Conservation (phyloP, 1,284 basidiomycete genomes). For the Microbotryum intermedium region DNA sequence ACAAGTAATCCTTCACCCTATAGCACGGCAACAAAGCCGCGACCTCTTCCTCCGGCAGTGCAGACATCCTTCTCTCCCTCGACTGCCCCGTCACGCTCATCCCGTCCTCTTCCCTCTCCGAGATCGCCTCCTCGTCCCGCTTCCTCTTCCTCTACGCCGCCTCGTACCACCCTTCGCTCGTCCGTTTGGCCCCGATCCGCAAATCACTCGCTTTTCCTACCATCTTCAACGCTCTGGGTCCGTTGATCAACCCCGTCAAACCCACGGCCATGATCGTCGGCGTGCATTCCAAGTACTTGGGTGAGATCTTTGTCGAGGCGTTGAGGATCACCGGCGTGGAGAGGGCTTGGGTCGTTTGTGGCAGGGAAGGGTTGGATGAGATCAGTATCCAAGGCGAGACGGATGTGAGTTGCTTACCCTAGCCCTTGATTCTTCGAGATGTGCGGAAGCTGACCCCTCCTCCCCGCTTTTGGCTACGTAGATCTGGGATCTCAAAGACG, state of each 20-base stretch:
- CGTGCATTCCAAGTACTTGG: conserved; percentile 77
- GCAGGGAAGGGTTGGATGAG: conserved; percentile 85
- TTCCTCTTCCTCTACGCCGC: conserved; percentile 92
- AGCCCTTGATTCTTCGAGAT: background rate
- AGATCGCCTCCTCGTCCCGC: conserved; percentile 50
- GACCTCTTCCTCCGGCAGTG: conserved; percentile 89
- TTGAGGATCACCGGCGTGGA: conserved; percentile 54
- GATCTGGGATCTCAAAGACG: conserved; percentile 45
- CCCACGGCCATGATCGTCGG: conserved; percentile 84
- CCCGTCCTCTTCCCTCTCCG: conserved; percentile 52
- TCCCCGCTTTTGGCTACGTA: conserved; percentile 2
- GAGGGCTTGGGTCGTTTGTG: conserved; percentile 86
- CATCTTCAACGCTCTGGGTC: conserved; percentile 93
- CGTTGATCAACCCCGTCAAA: conserved; percentile 82
- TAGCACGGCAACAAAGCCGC: conserved; percentile 90
- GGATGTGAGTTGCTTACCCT: conserved; percentile 51
- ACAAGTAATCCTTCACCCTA: background rate
- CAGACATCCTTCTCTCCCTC: conserved; percentile 80
- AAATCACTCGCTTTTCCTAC: conserved; percentile 87
- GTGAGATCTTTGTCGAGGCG: conserved; percentile 70
- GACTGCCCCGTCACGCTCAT: conserved; percentile 65
- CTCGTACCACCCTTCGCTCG: conserved; percentile 83
- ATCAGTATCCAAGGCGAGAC: conserved; percentile 89
- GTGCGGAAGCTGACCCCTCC: background rate
- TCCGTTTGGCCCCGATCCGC: conserved; percentile 73